A percentile compares a stretch with the other conserved stretches of the same genome.
phyloP scores from a whole-genome alignment of 1,284 basidiomycete genomes.

The Fomitiporia mediterranea region DNA sequence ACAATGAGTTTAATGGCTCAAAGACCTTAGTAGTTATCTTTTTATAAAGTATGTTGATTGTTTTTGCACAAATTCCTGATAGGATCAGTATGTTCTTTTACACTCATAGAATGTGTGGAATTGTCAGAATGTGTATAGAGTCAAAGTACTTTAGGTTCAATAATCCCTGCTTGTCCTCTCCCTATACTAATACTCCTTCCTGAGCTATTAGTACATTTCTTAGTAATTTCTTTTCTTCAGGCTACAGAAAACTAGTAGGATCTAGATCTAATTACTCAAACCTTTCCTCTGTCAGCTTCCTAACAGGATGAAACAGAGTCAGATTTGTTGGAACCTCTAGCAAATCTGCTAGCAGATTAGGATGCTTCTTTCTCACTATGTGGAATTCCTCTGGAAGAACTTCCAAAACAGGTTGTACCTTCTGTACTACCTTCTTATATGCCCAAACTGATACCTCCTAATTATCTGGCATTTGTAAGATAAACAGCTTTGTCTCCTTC shows the following conservation, averaged over 20 bases:
- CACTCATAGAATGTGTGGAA: constrained; percentile 35
- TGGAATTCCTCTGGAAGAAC: constrained; percentile 25
- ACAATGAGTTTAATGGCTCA: constrained; percentile 31
- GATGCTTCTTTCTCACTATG: constrained; percentile 21
- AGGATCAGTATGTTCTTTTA: constrained; percentile 36
- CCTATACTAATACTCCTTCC: constrained; percentile 30
- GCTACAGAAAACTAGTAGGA: constrained; percentile 25
- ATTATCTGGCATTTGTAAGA: neutral
- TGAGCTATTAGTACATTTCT: constrained; percentile 29
- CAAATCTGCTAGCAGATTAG: constrained; percentile 21
- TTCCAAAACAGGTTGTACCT: constrained; percentile 26
- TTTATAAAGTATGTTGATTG: constrained; percentile 30
- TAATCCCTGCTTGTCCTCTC: constrained; percentile 32
- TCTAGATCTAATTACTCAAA: constrained; percentile 26
- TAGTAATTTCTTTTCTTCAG: constrained; percentile 32
- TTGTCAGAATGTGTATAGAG: constrained; percentile 31
- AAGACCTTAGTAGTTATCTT: constrained; percentile 30
- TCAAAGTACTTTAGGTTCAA: constrained; percentile 35
- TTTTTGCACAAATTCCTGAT: constrained; percentile 32
- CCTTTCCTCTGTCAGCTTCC: constrained; percentile 22
- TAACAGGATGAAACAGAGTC: constrained; percentile 21
- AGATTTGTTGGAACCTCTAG: constrained; percentile 19
- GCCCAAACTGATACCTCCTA: neutral
- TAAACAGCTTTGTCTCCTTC: no score
- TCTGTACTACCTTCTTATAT: constrained; percentile 26